Base-by-base conservation (phyloP, 1,284 basidiomycete species). In the Heimioporus punctisporus region DNA sequence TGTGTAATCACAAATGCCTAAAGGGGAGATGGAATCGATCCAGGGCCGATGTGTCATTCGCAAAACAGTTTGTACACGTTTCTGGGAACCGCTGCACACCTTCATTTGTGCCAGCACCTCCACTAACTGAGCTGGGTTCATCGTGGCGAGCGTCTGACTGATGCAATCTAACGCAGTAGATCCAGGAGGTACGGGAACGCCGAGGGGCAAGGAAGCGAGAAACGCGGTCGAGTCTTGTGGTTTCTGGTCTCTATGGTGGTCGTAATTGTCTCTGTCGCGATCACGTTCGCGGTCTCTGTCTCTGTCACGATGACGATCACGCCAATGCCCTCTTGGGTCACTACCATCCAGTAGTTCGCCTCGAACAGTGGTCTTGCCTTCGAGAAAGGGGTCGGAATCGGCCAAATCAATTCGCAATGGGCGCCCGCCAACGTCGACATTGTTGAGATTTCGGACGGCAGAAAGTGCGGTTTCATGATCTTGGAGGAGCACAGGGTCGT, bases 61-160 rank as follows among this genome's bases (percentile, higher is more conserved):
- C 57, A 58, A 69, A 47, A 57, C 43, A 62, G 48, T 56, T 58
- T 34, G n/a, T 48, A 56, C 65, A 70, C 27, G 52, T 59, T 60
- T 61, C 54, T 57, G 51, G 53, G 43, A 61, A 63, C 52, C 56
- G 47, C 51, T 53, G 71, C 81, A 64, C 68, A 95, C 95, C 87
- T 98, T 98, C 92, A 98, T 97, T 73, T 98, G 94, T 28, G 90
- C 90, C 63, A 99, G 79, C n/a, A 98, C 92, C 73, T 99, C 97
- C 72, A 97, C 87, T 59, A 98, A 79, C 69, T 98, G 92, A 47
- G 80, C 82, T 0, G 93, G 92, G 52, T 86, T 85, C 75, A 97
- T 91, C 14, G 80, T 86, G 27, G 92, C 95, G 39, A 99, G 81
- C 10, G 90, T 92, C 65, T 93, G 85, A 65, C 86, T 94, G 67